Evolutionary conservation across 352 stramenopile genomes (phyloP), one percentile per base, ranked within the genome.

Genomic region (Phytopythium ostracodes): DNA sequence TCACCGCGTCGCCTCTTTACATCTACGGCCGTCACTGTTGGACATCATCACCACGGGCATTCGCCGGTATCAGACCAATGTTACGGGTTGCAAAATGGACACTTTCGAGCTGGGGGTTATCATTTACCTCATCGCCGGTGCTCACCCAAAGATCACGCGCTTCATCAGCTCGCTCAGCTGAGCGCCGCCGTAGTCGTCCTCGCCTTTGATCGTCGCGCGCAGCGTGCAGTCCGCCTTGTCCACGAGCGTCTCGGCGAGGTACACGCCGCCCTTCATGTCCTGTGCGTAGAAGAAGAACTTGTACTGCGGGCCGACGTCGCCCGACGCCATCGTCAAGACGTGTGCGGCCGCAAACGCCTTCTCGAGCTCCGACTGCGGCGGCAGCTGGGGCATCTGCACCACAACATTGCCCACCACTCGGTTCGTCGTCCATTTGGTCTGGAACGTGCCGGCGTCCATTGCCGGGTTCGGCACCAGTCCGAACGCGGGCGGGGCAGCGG

Each of bases 251-350:
- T 93, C 84, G 29, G 83, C 76, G 54, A 93, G 61, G 60, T 87
- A 93, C 51, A 81, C 85, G 11, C 70, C 63, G 12, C 79, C 78
- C 33, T 81, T 71, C 17, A 67, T 70, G 65, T 91, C 81, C 66
- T 93, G 84, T 31, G 81, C 81, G 66, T 91, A 91, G 63, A 91
- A 93, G 69, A 93, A 93, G 56, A 93, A 93, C 66, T 93, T 93
- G 75, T 84, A 88, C 70, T 93, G 84, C 43, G 77, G 71, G 4
- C 84, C 84, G 18, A 93, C 82, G 62, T 93, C 84, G 14, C 84
- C 81, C 29, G 84, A 91, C 15, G 84, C 81, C 81, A 93, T 93
- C 33, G 84, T 93, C 61, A 91, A 70, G 55, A 93, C 83, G 51
- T 70, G 75, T 7, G 64, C 67, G 10, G 68, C 69, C 1, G 75